phyloP scores from a whole-genome alignment of 345 rosid species.

The Syzygium grande region DNA sequence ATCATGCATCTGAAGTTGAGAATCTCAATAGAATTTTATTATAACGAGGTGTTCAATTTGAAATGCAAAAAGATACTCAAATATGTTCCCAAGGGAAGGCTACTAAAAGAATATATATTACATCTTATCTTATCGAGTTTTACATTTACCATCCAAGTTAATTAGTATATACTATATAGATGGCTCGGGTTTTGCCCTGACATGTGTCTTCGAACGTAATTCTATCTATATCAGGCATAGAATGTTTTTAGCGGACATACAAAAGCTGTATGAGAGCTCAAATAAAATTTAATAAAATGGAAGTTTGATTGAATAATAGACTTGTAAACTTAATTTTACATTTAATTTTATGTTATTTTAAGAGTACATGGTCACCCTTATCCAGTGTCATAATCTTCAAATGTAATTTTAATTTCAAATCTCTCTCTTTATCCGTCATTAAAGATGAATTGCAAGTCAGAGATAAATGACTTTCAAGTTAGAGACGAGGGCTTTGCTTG shows the following conservation, averaged over 20 bases:
- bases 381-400: background rate
- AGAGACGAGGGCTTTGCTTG: background rate
- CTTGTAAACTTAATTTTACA: background rate
- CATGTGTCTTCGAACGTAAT: background rate
- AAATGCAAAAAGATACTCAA: background rate
- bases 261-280: slow-evolving; percentile 11
- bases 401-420: background rate
- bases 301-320: background rate
- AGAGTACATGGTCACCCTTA: background rate
- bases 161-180: background rate
- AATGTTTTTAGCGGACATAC: background rate
- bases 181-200: background rate
- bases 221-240: background rate
- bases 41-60: background rate
- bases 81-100: background rate
- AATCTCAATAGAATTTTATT: background rate
- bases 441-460: background rate
- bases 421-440: background rate
- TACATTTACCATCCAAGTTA: background rate
- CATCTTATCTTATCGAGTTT: background rate
- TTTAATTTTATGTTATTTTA: background rate
- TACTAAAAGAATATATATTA: background rate
- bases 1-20: background rate
- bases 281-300: background rate
- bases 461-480: background rate